These are phyloP conservation scores for Pseudogymnoascus sp. DNA, from an alignment of 2,329 filamentous ascomycete genomes.

Conservation along the genomic window DNA sequence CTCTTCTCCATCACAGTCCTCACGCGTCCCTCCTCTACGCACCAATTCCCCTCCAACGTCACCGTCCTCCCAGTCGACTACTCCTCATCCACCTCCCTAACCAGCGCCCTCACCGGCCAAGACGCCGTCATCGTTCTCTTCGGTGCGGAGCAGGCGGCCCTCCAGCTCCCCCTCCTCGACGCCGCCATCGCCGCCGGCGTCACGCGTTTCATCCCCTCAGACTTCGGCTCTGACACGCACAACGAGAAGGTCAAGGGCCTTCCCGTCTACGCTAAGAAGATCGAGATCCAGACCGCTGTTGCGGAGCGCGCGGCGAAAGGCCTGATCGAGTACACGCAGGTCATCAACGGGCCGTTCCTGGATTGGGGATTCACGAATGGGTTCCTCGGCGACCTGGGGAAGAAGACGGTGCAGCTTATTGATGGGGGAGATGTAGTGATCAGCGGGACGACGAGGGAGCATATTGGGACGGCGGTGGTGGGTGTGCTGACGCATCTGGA, in stretches of 20 bases:
- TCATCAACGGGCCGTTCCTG: slow-evolving; percentile 49
- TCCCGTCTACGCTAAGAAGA: slow-evolving; percentile 45
- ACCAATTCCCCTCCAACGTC: slow-evolving; percentile 27
- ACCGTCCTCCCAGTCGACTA: slow-evolving; percentile 40
- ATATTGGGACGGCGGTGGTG: slow-evolving; percentile 41
- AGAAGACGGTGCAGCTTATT: slow-evolving; percentile 35
- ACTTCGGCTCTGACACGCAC: slow-evolving; percentile 41
- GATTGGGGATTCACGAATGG: slow-evolving; percentile 43
- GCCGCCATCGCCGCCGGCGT: slow-evolving; percentile 51
- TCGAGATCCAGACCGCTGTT: slow-evolving; percentile 34
- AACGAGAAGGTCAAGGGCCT: slow-evolving; percentile 33
- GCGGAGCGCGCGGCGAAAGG: slow-evolving; percentile 33
- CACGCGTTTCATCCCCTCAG: slow-evolving; percentile 53
- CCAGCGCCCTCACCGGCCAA: slow-evolving; percentile 43
- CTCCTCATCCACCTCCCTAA: slow-evolving; percentile 34
- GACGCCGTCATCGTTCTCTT: slow-evolving; percentile 51
- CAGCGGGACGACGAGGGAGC: slow-evolving; percentile 39
- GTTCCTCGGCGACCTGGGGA: slow-evolving; percentile 40
- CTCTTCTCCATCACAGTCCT: slow-evolving; percentile 42
- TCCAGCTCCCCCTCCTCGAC: slow-evolving; percentile 46
- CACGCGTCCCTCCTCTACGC: slow-evolving; percentile 35
- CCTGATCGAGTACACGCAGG: slow-evolving; percentile 45
- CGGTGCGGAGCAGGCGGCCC: slow-evolving; percentile 24
- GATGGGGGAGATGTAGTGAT: slow-evolving; percentile 44
- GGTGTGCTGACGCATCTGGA: slow-evolving; percentile 41